phyloP scores from a whole-genome alignment of 768 basidiomycete genomes.

The Termitomyces sp. region DNA sequence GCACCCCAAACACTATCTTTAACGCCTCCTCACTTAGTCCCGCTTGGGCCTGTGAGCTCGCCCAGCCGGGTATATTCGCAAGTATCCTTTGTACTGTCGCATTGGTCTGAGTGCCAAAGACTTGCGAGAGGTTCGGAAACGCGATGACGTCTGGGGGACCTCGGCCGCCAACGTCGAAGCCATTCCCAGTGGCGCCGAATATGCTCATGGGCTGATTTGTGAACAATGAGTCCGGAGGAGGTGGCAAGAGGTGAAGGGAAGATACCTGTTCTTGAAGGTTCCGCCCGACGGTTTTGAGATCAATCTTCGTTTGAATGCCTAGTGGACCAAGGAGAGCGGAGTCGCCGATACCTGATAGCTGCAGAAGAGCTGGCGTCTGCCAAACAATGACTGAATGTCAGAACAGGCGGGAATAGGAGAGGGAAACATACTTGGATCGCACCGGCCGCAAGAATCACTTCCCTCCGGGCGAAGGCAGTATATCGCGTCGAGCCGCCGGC shows the following conservation, averaged over 20 bases:
- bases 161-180: conserved; percentile 31
- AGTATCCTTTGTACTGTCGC: conserved; percentile 30
- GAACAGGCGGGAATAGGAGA: not conserved
- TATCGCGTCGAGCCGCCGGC: conserved; percentile 30
- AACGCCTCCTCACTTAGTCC: conserved; percentile 36
- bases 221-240: not conserved
- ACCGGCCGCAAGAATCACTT: conserved; percentile 51
- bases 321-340: conserved; percentile 35
- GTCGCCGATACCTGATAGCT: conserved; percentile 56
- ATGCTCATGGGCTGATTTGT: conserved; percentile 31
- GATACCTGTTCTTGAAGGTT: conserved; percentile 52
- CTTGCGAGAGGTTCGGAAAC: conserved; percentile 43
- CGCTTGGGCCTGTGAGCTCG: conserved; percentile 32
- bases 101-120: conserved; percentile 30
- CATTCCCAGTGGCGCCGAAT: conserved; percentile 33
- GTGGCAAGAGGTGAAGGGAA: not conserved
- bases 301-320: conserved; percentile 39
- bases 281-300: conserved; percentile 45
- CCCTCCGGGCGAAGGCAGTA: conserved; percentile 35
- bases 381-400: not conserved
- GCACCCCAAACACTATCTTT: conserved; percentile 35
- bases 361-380: conserved; percentile 40
- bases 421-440: conserved; percentile 31
- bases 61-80: conserved; percentile 34
- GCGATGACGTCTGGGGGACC: conserved; percentile 47